Evolutionary conservation across 805 yeast genomes (phyloP).

Genomic region (Blastobotrys muscicola): DNA sequence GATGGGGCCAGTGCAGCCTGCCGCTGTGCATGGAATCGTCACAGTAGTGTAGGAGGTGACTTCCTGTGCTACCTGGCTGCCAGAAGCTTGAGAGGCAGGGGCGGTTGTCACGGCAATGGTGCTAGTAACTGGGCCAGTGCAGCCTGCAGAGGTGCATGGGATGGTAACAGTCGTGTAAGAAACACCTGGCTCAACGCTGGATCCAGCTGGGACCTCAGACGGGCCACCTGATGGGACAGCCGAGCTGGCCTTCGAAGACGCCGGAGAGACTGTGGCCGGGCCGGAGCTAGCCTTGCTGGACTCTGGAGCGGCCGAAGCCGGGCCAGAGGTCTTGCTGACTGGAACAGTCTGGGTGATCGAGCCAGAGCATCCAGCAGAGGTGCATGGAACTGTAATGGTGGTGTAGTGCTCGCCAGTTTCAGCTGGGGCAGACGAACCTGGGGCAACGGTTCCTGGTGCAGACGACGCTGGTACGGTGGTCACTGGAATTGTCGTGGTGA

Average conservation of each 20-base stretch:
- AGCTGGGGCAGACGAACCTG: not conserved
- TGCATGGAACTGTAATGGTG: conserved; percentile 4
- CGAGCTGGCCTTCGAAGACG: not conserved
- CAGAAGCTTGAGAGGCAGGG: not conserved
- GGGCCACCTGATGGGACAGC: not conserved
- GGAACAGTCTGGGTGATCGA: not conserved
- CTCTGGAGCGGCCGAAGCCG: no score
- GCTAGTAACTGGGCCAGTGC: not conserved
- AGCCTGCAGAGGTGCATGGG: conserved; percentile 4
- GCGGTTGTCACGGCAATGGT: not conserved
- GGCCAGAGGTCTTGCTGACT: not conserved
- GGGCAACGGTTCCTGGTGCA: not conserved
- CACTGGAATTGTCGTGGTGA: conserved; percentile 1
- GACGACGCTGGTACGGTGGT: no score
- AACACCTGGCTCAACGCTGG: no score
- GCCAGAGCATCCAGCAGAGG: not conserved
- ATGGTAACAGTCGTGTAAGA: conserved; percentile 7
- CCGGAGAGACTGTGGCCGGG: not conserved
- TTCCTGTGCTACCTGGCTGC: not conserved
- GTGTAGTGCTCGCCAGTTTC: conserved; percentile 4
- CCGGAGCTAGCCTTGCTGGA: not conserved
- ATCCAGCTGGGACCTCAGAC: not conserved
- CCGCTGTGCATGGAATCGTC: not conserved
- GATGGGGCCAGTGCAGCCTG: not conserved
- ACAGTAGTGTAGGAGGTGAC: conserved; percentile 1